A percentile compares a stretch with the other conserved stretches of the same genome.
Conservation (phyloP, 2,329 filamentous ascomycete genomes). For the Diaporthe sp. region DNA sequence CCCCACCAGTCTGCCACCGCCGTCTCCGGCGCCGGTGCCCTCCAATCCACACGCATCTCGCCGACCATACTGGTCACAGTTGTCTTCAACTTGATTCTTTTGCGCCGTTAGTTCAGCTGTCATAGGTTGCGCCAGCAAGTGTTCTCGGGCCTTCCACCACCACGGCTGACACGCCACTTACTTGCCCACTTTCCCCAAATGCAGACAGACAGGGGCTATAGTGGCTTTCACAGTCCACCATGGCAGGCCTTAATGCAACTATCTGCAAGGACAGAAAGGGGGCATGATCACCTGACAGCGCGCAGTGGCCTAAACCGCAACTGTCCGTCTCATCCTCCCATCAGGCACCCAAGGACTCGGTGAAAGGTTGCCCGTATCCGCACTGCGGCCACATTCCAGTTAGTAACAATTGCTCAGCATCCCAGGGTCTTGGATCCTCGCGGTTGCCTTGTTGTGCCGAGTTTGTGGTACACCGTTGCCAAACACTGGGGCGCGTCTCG, state of each 20-base stretch:
- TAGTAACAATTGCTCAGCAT: not conserved
- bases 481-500: not conserved
- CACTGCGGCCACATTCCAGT: not conserved
- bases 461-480: not conserved
- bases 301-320: not conserved
- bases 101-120: rapidly evolving
- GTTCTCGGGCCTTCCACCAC: not conserved
- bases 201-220: not conserved
- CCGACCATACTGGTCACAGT: not conserved
- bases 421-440: not conserved
- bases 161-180: not conserved
- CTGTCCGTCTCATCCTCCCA: not conserved
- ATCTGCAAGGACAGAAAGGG: not conserved
- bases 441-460: not conserved
- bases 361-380: not conserved
- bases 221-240: not conserved
- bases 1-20: not conserved
- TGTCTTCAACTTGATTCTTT: not conserved
- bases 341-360: not conserved
- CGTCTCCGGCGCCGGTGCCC: not conserved
- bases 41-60: not conserved
- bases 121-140: not conserved
- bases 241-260: not conserved
- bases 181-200: not conserved
- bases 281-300: slow-evolving; percentile 37